Percentiles rank a stretch among this genome's conserved stretches.
Conservation (phyloP, 2,329 filamentous ascomycete genomes). For the Colletotrichum costaricense region DNA sequence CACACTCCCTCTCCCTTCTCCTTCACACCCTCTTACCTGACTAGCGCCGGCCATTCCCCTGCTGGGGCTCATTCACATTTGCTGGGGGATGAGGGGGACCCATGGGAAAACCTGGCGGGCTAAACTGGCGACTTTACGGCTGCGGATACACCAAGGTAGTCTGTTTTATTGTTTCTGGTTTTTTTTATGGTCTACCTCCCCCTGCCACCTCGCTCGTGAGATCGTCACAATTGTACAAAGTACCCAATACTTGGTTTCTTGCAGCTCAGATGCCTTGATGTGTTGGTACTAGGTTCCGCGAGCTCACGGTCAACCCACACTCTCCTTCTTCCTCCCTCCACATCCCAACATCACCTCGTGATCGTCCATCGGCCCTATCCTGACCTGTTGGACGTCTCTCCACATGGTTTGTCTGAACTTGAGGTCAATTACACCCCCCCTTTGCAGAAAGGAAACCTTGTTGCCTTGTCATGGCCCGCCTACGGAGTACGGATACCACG, state of each 20-base stretch:
- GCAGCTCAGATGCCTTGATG: not conserved
- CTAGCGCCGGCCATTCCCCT: not conserved
- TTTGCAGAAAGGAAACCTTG: not conserved
- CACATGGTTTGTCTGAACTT: slow-evolving; percentile 28
- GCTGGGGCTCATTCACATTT: not conserved
- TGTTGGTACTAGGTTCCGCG: not conserved
- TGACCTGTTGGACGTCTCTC: slow-evolving; percentile 15
- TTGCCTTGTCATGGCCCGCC: slow-evolving; percentile 3
- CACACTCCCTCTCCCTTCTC: not conserved
- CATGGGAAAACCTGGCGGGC: not conserved
- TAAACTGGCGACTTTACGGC: not conserved
- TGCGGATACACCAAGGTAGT: not conserved
- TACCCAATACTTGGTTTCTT: not conserved
- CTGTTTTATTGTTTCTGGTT: not conserved
- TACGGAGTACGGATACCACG: not conserved
- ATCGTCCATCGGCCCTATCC: slow-evolving; percentile 20
- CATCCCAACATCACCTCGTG: slow-evolving; percentile 14
- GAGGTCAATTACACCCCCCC: not conserved
- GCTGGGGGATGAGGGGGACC: slow-evolving; percentile 10
- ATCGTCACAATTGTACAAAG: not conserved
- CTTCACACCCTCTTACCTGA: slow-evolving; percentile 6
- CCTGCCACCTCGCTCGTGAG: not conserved
- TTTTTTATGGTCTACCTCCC: not conserved
- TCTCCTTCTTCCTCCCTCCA: too few species aligned
- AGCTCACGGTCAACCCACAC: not conserved